Conservation (phyloP, 2,329 filamentous ascomycete genomes). For the Atkinsonella texensis region DNA sequence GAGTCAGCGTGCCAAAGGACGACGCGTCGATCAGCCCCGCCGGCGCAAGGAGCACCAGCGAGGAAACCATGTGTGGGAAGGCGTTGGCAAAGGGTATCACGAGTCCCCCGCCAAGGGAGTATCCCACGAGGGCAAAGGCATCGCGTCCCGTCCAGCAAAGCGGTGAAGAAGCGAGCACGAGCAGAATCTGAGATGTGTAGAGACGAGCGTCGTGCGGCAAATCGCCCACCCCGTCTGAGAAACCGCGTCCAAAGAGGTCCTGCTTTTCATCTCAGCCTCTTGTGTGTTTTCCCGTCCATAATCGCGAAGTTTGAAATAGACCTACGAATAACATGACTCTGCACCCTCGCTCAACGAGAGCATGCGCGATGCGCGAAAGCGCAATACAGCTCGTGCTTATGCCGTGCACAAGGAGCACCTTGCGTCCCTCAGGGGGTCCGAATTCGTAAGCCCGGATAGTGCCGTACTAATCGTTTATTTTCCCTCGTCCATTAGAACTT, state of each 20-base stretch:
- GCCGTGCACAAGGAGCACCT: constrained; percentile 69
- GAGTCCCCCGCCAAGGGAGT: constrained; percentile 73
- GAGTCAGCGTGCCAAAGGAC: constrained; percentile 37
- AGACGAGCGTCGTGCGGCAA: constrained; percentile 62
- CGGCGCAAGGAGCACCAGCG: constrained; percentile 66
- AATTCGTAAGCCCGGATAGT: constrained; percentile 72
- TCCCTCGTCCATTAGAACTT: too few relatives aligned
- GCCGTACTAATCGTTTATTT: constrained; percentile 42
- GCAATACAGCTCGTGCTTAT: constrained; percentile 75
- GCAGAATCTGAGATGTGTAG: constrained; percentile 60
- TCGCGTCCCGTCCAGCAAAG: constrained; percentile 50
- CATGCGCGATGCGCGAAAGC: constrained; percentile 53
- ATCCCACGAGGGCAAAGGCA: constrained; percentile 60
- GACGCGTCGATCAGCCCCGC: constrained; percentile 55
- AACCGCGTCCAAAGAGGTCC: constrained; percentile 60
- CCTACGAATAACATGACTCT: constrained; percentile 68
- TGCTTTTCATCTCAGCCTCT: constrained; percentile 12
- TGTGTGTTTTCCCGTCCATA: too few relatives aligned
- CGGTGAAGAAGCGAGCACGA: constrained; percentile 57
- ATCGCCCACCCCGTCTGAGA: constrained; percentile 50
- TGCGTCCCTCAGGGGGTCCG: constrained; percentile 60
- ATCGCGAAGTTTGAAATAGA: constrained; percentile 7
- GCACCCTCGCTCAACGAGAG: constrained; percentile 55
- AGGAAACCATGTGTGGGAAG: constrained; percentile 58
- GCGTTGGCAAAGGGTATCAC: constrained; percentile 60